Evolutionary conservation across 371 early-diverging fungal species (phyloP).

Genomic region (Mortierella sp.): DNA sequence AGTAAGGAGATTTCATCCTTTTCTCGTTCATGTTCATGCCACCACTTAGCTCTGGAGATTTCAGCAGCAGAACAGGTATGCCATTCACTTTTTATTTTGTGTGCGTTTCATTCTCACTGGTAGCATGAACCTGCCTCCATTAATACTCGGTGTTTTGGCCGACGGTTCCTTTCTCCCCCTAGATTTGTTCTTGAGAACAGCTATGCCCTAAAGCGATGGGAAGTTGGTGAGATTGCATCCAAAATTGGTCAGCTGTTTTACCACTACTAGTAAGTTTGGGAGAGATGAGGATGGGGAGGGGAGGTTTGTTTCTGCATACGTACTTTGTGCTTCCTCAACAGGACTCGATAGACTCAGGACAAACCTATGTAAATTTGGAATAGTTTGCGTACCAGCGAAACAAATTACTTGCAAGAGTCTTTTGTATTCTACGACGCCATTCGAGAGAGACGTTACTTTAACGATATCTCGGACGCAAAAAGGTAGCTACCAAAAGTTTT

Average conservation of each 20-base stretch:
- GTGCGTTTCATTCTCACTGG: not conserved
- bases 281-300: no score
- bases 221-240: conserved; percentile 97
- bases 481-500: conserved; percentile 57
- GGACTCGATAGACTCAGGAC: no score
- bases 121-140: not conserved
- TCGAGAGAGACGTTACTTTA: conserved; percentile 93
- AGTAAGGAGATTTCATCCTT: no score
- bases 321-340: no score
- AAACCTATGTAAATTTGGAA: no score
- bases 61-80: conserved; percentile 89
- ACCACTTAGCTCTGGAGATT: conserved; percentile 88
- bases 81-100: not conserved
- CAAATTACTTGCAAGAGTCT: conserved; percentile 93
- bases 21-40: no score
- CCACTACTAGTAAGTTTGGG: conserved; percentile 78
- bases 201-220: conserved; percentile 96
- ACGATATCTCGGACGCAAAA: conserved; percentile 90
- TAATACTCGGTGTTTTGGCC: not conserved
- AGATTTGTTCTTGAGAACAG: conserved; percentile 87
- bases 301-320: no score
- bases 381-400: conserved; percentile 93
- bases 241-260: conserved; percentile 96
- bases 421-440: conserved; percentile 97
- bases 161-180: not conserved